phyloP scores from a whole-genome alignment of 371 early-diverging fungal genomes.

The Lichtheimia ramosa region DNA sequence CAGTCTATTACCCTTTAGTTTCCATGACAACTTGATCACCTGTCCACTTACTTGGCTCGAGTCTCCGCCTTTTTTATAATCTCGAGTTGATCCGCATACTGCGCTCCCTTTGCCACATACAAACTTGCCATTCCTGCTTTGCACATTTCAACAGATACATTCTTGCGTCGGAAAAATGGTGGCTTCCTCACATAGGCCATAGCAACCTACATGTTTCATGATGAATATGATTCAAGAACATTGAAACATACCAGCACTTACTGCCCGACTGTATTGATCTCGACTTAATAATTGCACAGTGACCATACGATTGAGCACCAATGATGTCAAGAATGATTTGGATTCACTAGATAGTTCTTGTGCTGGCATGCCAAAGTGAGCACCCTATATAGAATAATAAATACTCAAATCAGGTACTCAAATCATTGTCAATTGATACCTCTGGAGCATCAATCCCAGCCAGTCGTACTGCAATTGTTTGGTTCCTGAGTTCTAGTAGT shows the following conservation, averaged over 20 bases:
- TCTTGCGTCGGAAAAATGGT: conserved; percentile 47
- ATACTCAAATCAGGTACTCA: not conserved
- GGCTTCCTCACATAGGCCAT: conserved; percentile 60
- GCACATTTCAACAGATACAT: conserved; percentile 73
- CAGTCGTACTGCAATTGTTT: conserved; percentile 66
- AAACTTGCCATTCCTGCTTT: conserved; percentile 67
- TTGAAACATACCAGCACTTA: conserved; percentile 21
- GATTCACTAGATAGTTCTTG: conserved; percentile 71
- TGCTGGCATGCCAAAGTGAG: conserved; percentile 73
- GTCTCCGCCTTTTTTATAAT: conserved; percentile 50
- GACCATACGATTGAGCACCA: conserved; percentile 52
- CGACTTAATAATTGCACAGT: conserved; percentile 50
- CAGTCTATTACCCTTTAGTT: conserved; percentile 11
- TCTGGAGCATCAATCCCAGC: conserved; percentile 86
- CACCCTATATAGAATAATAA: conserved; percentile 22
- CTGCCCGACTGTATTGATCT: conserved; percentile 75
- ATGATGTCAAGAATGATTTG: conserved; percentile 50
- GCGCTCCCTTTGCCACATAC: conserved; percentile 67
- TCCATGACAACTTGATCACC: not conserved
- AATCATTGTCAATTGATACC: conserved; percentile 18
- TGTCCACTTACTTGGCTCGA: conserved; percentile 65
- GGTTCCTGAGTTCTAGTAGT: conserved; percentile 56
- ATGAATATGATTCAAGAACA: not conserved
- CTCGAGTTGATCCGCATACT: conserved; percentile 59
- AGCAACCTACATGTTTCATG: conserved; percentile 42